Conservation (phyloP, 495 filamentous ascomycete species). For the Aspergillus sclerotiicarbonarius region DNA sequence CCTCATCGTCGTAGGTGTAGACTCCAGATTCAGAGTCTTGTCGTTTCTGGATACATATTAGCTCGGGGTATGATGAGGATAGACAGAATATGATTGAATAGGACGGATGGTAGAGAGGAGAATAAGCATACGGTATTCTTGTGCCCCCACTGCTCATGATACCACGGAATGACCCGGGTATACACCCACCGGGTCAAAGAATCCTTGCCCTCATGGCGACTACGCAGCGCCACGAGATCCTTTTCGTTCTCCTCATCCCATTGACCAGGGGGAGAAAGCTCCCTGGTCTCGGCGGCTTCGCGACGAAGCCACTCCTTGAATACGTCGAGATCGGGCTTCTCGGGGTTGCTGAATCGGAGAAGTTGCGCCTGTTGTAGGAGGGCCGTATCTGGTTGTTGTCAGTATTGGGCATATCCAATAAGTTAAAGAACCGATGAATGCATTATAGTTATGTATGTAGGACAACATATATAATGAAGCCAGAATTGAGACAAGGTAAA, state of each 20-base stretch:
- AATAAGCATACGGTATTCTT: neutral
- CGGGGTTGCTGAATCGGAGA: neutral
- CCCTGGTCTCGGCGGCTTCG: neutral
- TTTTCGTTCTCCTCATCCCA: neutral
- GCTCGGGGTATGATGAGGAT: too few species aligned
- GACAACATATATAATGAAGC: neutral
- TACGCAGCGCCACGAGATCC: neutral
- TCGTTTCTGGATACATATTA: neutral
- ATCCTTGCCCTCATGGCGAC: neutral
- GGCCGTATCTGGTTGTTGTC: neutral
- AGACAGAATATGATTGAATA: too few species aligned
- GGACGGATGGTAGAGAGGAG: neutral
- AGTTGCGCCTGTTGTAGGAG: neutral
- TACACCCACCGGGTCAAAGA: neutral
- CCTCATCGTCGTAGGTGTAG: neutral
- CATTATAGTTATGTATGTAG: neutral
- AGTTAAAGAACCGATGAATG: too few species aligned
- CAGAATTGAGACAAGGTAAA: too few species aligned
- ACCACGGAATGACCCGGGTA: neutral
- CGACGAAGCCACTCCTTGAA: neutral
- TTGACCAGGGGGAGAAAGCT: neutral
- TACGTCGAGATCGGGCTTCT: neutral
- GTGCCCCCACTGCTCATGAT: neutral
- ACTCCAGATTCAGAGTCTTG: neutral
- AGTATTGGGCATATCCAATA: neutral